Base-by-base conservation (phyloP, 768 basidiomycete species). In the Boletus huronensis region DNA sequence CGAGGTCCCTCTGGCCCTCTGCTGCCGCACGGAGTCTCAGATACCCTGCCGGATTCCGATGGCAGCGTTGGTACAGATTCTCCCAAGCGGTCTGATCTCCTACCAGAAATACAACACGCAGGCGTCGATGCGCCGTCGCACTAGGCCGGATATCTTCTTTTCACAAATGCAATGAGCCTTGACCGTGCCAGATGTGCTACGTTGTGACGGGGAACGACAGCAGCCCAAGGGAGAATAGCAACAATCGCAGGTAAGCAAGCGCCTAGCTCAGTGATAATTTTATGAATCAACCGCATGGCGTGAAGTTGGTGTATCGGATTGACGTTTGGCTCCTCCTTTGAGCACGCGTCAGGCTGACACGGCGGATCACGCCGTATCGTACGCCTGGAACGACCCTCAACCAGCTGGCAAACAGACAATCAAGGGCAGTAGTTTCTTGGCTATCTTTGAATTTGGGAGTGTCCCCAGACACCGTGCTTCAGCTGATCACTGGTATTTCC, bases 391-490 rank as follows among this genome's bases (percentile, higher is more conserved):
- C 11, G 43, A 28, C 44, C 45, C 31, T 23, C 31, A 47, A 2
- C 46, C 9, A 34, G 32, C 46, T 34, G 45, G 49, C 42, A 35
- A 11, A 19, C 1, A 38, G 38, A 29, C 40, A 23, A 9, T 31
- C 38, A 8, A 13, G 29, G 50, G 6, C 5, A 8, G 34, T n/a
- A 45, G 42, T 35, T 14, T 10, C 5, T 2, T 48, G 26, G 21
- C 29, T 47, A 41, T 58, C 34, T 42, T 45, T 45, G 39, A 41
- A 11, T 19, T 2, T 10, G 26, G 3, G 6, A 13, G 6, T n/a
- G 47, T 23, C 56, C 56, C 57, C 56, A 52, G 48, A 58, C 58
- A 58, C 58, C 31, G 16, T 11, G 6, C 50, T 29, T n/a, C 47
- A 48, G 34, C 47, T 48, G 47, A 48, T 35, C 44, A 14, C 13